phyloP scores from a whole-genome alignment of 306 rosid species.

The Prunus fruticosa region DNA sequence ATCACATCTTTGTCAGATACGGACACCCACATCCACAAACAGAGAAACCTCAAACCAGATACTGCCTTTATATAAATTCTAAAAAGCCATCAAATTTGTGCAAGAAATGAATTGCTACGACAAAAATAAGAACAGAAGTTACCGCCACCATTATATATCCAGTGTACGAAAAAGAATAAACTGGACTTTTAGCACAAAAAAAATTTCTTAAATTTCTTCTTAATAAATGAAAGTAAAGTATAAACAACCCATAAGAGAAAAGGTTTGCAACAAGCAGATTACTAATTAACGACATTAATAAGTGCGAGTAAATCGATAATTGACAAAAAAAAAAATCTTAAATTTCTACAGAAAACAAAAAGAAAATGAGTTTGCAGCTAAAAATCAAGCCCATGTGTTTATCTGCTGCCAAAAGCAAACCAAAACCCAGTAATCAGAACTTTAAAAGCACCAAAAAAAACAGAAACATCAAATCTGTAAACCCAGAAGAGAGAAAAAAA shows the following conservation, averaged over 20 bases:
- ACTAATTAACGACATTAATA: not conserved
- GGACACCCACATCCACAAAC: not conserved
- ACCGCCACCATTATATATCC: not conserved
- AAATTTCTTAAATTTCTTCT: not conserved
- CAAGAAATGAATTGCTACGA: not conserved
- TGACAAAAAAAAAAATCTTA: not conserved
- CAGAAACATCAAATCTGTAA: not conserved
- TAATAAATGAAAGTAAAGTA: not conserved
- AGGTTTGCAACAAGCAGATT: not conserved
- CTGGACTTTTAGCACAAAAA: not conserved
- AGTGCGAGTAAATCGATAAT: not conserved
- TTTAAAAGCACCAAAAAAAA: not conserved
- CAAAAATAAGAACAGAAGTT: not conserved
- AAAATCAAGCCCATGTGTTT: not conserved
- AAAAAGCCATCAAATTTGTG: not conserved
- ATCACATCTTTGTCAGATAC: not conserved
- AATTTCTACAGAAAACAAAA: not conserved
- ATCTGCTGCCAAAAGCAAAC: not conserved
- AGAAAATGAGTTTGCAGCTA: not conserved
- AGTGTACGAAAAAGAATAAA: not conserved
- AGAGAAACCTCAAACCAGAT: not conserved
- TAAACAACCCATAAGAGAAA: not conserved
- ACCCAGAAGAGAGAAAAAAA: not conserved
- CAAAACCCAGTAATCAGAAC: constrained; percentile 12
- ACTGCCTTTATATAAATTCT: not conserved